Evolutionary conservation across 345 rosid genomes (phyloP).

Genomic region (Nasturtium officinale): DNA sequence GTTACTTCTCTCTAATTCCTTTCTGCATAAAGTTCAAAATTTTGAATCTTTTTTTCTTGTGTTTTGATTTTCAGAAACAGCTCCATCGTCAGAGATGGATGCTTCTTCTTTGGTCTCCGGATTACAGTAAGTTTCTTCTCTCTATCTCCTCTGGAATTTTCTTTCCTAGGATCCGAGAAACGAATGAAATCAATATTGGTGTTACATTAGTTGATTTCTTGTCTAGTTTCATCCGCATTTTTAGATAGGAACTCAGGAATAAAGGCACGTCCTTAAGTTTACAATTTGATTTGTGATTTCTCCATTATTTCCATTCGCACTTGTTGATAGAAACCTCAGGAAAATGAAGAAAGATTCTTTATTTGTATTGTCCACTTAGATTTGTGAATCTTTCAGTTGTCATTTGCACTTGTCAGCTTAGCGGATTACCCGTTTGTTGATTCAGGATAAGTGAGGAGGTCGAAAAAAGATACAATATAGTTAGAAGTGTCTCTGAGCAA

Average conservation of each 20-base stretch:
- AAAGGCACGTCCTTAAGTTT: no score
- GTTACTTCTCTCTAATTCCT: no score
- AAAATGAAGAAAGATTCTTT: background rate
- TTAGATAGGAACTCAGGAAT: no score
- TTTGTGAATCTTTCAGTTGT: background rate
- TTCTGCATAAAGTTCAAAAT: background rate
- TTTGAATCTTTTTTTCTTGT: background rate
- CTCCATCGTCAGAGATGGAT: background rate
- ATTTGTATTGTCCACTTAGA: background rate
- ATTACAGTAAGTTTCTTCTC: slow-evolving; percentile 2
- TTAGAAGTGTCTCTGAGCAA: slow-evolving; percentile 5
- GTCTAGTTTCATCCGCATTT: no score
- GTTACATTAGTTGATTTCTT: background rate
- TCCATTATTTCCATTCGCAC: background rate
- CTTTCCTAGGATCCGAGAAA: background rate
- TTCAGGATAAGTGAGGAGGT: slow-evolving; percentile 1
- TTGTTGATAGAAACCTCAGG: background rate
- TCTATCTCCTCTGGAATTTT: background rate
- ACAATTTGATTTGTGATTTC: background rate
- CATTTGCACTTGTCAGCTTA: background rate
- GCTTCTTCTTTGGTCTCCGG: slow-evolving; percentile 3
- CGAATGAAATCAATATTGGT: background rate
- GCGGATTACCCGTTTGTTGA: background rate
- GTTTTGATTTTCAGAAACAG: slow-evolving; percentile 8
- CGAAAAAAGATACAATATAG: background rate